These are phyloP conservation scores for Leccinum arenicola DNA, from an alignment of 768 basidiomycete genomes.

Conservation along the genomic window DNA sequence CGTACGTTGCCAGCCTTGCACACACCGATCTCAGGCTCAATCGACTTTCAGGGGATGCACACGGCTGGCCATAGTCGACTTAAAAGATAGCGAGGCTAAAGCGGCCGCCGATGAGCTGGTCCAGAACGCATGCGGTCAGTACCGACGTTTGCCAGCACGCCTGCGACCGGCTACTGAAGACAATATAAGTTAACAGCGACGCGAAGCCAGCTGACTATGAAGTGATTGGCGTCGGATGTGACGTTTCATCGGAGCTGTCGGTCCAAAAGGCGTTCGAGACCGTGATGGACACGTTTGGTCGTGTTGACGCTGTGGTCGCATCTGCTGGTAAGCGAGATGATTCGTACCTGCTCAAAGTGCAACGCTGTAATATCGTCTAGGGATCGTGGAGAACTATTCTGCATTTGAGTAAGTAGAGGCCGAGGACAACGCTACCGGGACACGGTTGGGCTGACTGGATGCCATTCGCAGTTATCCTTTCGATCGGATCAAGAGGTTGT, in stretches of 20 bases:
- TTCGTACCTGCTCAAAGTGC: neutral
- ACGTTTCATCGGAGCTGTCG: slow-evolving; percentile 79
- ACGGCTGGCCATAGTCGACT: slow-evolving; percentile 75
- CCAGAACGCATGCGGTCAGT: slow-evolving; percentile 48
- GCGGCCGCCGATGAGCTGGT: slow-evolving; percentile 68
- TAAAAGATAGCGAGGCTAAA: slow-evolving; percentile 67
- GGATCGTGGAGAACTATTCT: slow-evolving; percentile 85
- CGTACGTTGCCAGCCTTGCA: slow-evolving; percentile 40
- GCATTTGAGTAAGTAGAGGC: slow-evolving; percentile 73
- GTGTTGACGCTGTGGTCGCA: slow-evolving; percentile 81
- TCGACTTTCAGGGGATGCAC: slow-evolving; percentile 65
- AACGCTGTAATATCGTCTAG: slow-evolving; percentile 34
- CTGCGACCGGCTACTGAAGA: slow-evolving; percentile 29
- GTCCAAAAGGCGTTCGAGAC: slow-evolving; percentile 71
- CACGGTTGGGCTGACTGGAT: slow-evolving; percentile 8
- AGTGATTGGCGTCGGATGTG: slow-evolving; percentile 77
- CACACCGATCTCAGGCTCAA: slow-evolving; percentile 1
- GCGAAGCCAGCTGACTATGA: slow-evolving; percentile 55
- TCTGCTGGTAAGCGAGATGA: slow-evolving; percentile 65
- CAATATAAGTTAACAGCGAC: slow-evolving; percentile 50
- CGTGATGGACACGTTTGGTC: slow-evolving; percentile 62
- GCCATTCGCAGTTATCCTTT: slow-evolving; percentile 67
- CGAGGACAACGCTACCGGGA: neutral
- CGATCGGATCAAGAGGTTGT: slow-evolving; percentile 78
- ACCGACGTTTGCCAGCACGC: slow-evolving; percentile 17